Percentiles rank a stretch among this genome's conserved stretches.
phyloP scores from a whole-genome alignment of 352 stramenopile genomes.

The Pythium grandisporangium region DNA sequence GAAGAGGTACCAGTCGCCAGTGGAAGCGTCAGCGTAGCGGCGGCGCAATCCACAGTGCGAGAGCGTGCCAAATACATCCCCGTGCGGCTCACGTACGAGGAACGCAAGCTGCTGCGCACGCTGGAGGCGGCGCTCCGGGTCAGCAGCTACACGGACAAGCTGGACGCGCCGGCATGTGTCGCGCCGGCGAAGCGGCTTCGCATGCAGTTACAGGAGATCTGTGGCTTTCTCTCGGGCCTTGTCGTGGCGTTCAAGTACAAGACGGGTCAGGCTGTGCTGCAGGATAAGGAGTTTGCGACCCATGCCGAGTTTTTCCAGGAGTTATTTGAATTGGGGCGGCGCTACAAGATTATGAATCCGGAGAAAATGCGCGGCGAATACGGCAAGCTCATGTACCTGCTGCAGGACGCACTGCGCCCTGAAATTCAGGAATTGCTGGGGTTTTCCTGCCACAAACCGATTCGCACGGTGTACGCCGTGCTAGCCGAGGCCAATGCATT shows the following conservation, averaged over 20 bases:
- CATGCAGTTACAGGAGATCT: slow-evolving; percentile 89
- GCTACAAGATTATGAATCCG: slow-evolving; percentile 98
- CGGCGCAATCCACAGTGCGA: slow-evolving; percentile 35
- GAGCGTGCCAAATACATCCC: slow-evolving; percentile 95
- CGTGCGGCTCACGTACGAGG: slow-evolving; percentile 91
- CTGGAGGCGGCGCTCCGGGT: slow-evolving; percentile 92
- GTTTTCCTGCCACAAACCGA: slow-evolving; percentile 72
- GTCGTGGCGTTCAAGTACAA: slow-evolving; percentile 87
- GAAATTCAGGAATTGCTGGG: slow-evolving; percentile 81
- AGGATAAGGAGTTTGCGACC: slow-evolving; percentile 87
- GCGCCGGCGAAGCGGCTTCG: slow-evolving; percentile 74
- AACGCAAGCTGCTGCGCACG: slow-evolving; percentile 90
- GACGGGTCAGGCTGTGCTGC: slow-evolving; percentile 74
- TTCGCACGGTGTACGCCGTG: slow-evolving; percentile 85
- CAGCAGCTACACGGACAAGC: slow-evolving; percentile 91
- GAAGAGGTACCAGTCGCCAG: too few relatives aligned
- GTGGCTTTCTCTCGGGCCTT: slow-evolving; percentile 86
- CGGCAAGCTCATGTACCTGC: slow-evolving; percentile 93
- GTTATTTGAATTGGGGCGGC: slow-evolving; percentile 90
- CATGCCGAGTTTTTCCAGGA: slow-evolving; percentile 86
- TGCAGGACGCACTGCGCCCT: slow-evolving; percentile 86
- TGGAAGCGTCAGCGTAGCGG: slow-evolving; percentile 10
- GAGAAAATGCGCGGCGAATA: slow-evolving; percentile 97
- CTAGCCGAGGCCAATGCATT: slow-evolving; percentile 63
- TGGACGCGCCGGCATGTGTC: slow-evolving; percentile 74